Base-by-base conservation (phyloP, 2,329 filamentous ascomycete genomes). In the Colletotrichum sp. region DNA sequence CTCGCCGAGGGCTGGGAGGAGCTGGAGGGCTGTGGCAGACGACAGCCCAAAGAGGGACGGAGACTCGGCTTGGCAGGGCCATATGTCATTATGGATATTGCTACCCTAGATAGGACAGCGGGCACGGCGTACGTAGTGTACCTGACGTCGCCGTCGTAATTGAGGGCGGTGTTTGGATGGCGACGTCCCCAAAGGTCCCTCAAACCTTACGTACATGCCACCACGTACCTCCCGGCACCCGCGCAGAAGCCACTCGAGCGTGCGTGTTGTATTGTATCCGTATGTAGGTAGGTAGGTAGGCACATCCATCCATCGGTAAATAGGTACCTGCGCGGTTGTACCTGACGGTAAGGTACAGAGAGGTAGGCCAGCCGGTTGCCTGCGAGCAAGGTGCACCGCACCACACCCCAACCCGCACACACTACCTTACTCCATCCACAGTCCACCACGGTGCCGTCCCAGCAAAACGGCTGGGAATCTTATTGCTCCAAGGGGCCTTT, bases 381-480 rank as follows among this genome's bases (percentile, higher is more conserved):
- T 52, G 43, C 43, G 43, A 52, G 43, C 43, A 52, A 52, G 43
- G 43, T 52, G 56, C 56, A 60, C 56, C 25, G n/a, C 43, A 60
- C 56, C 56, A 30, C 56, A 48, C n/a, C 61, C 7, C 15, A 34
- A 34, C 32, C 30, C 32, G 22, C 28, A 32, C n/a, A 36, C 30
- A 22, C 12, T 28, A 22, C 22, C 22, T 22, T 22, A 43, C 58
- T 52, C 43, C 43, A 52, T 52, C 43, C 43, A 52, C 73, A 71
- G 70, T 69, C 68, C 65, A 73, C 70, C 68, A 69, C 74, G 58
- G 43, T 69, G 70, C 70, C 64, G 74, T 76, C 70, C 66, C 71
- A 75, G 66, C 61, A 71, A 75, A 76, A 76, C 71, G 71, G 71
- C 71, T 60, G 70, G 74, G 71, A 75, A 76, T 76, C 66, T 75